phyloP scores from a whole-genome alignment of 768 basidiomycete species.

The Chalciporus pseudorubinellus region DNA sequence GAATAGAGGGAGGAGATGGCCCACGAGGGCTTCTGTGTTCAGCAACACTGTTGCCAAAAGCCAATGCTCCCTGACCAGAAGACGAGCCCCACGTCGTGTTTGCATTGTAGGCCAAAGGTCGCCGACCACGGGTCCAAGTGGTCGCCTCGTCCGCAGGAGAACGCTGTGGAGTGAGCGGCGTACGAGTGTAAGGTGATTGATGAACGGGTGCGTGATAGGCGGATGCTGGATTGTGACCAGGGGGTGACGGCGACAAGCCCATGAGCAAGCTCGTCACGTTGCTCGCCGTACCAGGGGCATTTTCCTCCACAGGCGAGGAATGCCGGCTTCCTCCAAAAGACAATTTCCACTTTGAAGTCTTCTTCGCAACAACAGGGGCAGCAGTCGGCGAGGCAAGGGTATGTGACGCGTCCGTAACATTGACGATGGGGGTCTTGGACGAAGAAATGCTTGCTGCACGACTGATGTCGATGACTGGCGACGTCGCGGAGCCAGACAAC shows the following conservation, averaged over 20 bases:
- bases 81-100: slow-evolving; percentile 20
- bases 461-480: slow-evolving; percentile 22
- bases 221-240: slow-evolving; percentile 1
- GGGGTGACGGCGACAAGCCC: slow-evolving; percentile 38
- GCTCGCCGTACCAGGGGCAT: slow-evolving; percentile 61
- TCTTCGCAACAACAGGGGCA: slow-evolving; percentile 53
- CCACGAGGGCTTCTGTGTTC: slow-evolving; percentile 44
- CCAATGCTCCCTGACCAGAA: slow-evolving; percentile 13
- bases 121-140: slow-evolving; percentile 51
- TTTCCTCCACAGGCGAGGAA: slow-evolving; percentile 36
- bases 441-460: slow-evolving; percentile 22
- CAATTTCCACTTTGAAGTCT: slow-evolving; percentile 62
- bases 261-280: slow-evolving; percentile 77
- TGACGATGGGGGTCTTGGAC: slow-evolving; percentile 40
- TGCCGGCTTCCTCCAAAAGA: slow-evolving; percentile 64
- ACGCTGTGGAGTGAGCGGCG: slow-evolving; percentile 32
- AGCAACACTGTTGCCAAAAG: slow-evolving; percentile 10
- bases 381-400: slow-evolving; percentile 24
- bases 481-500: slow-evolving; percentile 12
- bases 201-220: slow-evolving; percentile 12
- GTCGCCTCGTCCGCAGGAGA: slow-evolving; percentile 41
- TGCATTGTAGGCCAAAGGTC: slow-evolving; percentile 24
- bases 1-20: slow-evolving; percentile 58
- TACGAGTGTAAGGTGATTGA: slow-evolving; percentile 27
- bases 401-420: slow-evolving; percentile 18